Conservation (phyloP, 371 early-diverging fungal genomes). For the Mortierella sp. region DNA sequence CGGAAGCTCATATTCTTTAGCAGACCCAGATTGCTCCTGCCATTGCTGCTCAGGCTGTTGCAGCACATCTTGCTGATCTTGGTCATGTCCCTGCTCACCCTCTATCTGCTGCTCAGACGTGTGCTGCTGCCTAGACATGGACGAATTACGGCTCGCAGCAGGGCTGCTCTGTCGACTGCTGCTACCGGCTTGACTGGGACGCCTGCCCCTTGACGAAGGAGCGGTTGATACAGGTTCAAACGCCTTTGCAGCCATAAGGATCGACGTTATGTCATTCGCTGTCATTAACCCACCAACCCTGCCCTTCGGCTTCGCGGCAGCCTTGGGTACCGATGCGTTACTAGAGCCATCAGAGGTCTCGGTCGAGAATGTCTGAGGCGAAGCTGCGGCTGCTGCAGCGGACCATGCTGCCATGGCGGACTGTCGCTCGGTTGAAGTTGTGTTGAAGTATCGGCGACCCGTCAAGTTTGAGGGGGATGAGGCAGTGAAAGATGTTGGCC, state of each 20-base stretch:
- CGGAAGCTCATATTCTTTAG: no score
- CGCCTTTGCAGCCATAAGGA: constrained; percentile 15
- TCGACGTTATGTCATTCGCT: constrained; percentile 21
- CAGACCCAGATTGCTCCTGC: no score
- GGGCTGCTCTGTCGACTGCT: no score
- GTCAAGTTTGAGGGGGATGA: neutral
- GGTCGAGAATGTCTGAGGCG: neutral
- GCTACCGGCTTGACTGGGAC: no score
- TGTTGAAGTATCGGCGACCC: neutral
- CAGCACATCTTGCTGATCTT: no score
- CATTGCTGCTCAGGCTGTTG: no score
- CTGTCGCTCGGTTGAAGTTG: neutral
- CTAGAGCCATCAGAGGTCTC: neutral
- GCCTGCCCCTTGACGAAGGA: no score
- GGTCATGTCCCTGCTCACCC: no score
- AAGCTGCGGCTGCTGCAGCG: neutral
- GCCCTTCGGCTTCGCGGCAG: neutral
- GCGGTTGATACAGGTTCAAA: neutral
- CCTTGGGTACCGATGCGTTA: no score
- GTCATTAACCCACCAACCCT: constrained; percentile 15
- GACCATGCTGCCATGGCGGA: neutral
- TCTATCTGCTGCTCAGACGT: neutral
- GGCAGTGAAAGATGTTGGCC: neutral
- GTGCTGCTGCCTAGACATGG: no score
- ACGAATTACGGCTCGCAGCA: no score